Base-by-base conservation (phyloP, 2,329 filamentous ascomycete species). In the Fusarium camptoceras region DNA sequence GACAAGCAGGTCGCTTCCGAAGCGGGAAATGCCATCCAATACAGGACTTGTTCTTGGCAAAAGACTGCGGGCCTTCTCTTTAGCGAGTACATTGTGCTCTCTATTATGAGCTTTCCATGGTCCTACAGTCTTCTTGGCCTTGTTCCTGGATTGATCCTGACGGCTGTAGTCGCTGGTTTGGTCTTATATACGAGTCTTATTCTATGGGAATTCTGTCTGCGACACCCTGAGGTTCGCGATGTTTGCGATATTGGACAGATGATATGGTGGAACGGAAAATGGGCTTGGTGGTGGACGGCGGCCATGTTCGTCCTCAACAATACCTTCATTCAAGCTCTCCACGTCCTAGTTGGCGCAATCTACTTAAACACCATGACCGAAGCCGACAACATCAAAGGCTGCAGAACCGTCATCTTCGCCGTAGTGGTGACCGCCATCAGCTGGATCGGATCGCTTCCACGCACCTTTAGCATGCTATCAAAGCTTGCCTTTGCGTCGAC, bases 251-350 rank as follows among this genome's bases (percentile, higher is more conserved):
- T 97, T 75, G 94, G 94, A 14, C 93, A 97, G 80, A 94, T 94
- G 87, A 88, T 97, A 24, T 97, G 97, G 81, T 96, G 91, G 90
- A 90, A 91, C 71, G 89, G 92, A 77, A 88, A 86, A 65, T 92
- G 91, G 87, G 88, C 86, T 3, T 90, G 88, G 88, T 90, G 85
- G 78, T 83, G 82, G 44, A 90, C 88, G 0, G 94, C 93, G 2
- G 81, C 92, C 77, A 97, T 97, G 93, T 97, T 98, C 79, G 82
- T 97, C 43, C 80, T 97, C 70, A 98, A 97, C 85, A 97, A 97
- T 78, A 97, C 93, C 42, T 95, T 95, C 77, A 96, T 96, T 73
- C 90, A 93, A 80, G 90, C 86, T 76, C 73, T 97, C 42, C 94
- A 97, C 77, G 92, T 94, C 67, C 85, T 97, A 50, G 90, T 93